Percentiles rank a stretch among this genome's conserved stretches.
Conservation (phyloP, 768 basidiomycete species). For the Russula dissimulans region DNA sequence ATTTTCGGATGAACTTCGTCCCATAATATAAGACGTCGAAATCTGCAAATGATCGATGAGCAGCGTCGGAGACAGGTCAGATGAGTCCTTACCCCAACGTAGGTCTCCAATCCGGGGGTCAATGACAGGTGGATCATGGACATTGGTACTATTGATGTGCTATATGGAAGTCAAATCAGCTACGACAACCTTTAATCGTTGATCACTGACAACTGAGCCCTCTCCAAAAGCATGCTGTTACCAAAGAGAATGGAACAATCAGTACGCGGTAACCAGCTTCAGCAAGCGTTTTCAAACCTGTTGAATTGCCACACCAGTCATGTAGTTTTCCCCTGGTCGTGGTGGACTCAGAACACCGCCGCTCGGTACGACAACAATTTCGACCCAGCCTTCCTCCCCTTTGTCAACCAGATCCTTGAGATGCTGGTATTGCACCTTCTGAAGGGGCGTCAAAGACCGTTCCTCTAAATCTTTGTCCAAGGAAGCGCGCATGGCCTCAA, state of each 20-base stretch:
- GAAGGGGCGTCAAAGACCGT: conserved; percentile 7
- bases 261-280: neutral
- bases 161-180: neutral
- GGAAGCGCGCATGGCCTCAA: conserved; percentile 12
- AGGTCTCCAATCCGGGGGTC: conserved; percentile 15
- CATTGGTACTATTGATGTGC: conserved; percentile 16
- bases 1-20: conserved; percentile 14
- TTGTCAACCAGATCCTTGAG: conserved; percentile 14
- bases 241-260: neutral
- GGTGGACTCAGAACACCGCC: conserved; percentile 12
- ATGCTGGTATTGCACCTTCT: conserved; percentile 12
- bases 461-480: conserved; percentile 10
- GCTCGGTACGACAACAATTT: conserved; percentile 15
- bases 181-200: neutral
- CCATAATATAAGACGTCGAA: conserved; percentile 15
- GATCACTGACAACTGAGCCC: conserved; percentile 13
- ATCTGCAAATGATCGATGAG: neutral
- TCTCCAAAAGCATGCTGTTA: conserved; percentile 14
- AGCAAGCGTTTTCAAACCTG: conserved; percentile 3
- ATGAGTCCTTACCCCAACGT: conserved; percentile 10
- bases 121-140: conserved; percentile 6
- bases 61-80: neutral
- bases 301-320: conserved; percentile 18
- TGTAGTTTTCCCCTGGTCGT: conserved; percentile 4
- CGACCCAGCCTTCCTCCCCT: conserved; percentile 17